Percentiles rank a stretch among this genome's conserved stretches.
Evolutionary conservation across 345 rosid species (phyloP).

Genomic region (Citrus unshiu): DNA sequence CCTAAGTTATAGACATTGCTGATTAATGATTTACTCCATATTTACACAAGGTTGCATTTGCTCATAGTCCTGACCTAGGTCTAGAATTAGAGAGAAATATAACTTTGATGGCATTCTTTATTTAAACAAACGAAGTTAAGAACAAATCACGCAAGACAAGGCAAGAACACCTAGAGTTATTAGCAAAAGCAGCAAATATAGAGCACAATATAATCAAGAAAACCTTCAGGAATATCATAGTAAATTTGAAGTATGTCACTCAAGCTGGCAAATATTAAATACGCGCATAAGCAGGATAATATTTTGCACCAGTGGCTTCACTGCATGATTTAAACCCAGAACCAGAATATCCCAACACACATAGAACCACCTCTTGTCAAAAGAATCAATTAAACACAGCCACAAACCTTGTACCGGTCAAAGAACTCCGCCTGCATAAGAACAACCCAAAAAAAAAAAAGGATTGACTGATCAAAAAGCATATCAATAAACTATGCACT

Average conservation of each 20-base stretch:
- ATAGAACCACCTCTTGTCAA: neutral
- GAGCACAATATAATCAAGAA: neutral
- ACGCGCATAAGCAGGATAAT: neutral
- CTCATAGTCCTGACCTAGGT: too few species aligned
- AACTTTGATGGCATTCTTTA: too few species aligned
- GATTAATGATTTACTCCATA: too few species aligned
- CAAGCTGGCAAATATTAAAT: neutral
- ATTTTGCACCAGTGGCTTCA: neutral
- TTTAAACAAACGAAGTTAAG: too few species aligned
- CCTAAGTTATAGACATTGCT: too few species aligned
- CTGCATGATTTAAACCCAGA: neutral
- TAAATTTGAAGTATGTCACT: neutral
- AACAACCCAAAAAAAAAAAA: neutral
- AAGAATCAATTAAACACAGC: neutral
- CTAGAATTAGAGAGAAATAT: too few species aligned
- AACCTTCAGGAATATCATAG: neutral
- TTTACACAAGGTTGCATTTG: too few species aligned
- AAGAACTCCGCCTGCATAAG: constrained; percentile 76
- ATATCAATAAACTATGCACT: neutral
- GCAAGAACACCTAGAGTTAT: neutral
- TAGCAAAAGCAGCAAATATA: neutral
- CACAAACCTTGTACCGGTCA: constrained; percentile 77
- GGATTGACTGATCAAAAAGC: neutral
- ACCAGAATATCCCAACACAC: neutral
- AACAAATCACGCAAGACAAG: neutral